phyloP scores from a whole-genome alignment of 331 rosid species.

The Rhamnella rubrinervis region DNA sequence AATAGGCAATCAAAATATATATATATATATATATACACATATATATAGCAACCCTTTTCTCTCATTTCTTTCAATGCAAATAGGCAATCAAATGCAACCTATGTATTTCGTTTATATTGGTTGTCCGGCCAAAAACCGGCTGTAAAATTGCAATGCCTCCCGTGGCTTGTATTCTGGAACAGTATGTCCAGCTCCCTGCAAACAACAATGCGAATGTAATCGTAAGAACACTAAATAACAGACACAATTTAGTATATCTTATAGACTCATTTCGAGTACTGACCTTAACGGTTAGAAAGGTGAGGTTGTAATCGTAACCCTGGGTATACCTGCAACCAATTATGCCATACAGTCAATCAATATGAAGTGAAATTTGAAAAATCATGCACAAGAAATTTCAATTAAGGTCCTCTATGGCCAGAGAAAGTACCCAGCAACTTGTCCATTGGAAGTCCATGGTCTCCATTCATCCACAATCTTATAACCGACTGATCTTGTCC shows the following conservation, averaged over 20 bases:
- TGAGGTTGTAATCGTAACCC: constrained; percentile 58
- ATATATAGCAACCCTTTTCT: not conserved
- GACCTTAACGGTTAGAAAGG: constrained; percentile 70
- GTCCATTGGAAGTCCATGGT: constrained; percentile 55
- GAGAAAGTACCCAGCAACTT: constrained; percentile 62
- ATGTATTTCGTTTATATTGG: constrained; percentile 12
- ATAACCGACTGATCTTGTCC: constrained; percentile 71
- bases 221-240: not conserved
- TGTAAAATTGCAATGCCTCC: constrained; percentile 57
- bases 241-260: not conserved
- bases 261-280: not conserved
- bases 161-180: constrained; percentile 81
- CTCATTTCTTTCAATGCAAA: not conserved
- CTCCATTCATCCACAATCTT: constrained; percentile 70
- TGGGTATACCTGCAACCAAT: constrained; percentile 49
- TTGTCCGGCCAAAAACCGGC: constrained; percentile 49
- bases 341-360: not conserved
- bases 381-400: not conserved
- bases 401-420: not conserved
- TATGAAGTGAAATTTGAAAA: not conserved
- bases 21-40: no score
- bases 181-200: constrained; percentile 81
- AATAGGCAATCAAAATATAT: no score
- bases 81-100: not conserved
- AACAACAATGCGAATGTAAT: constrained; percentile 11